Conservation (phyloP, 2,329 filamentous ascomycete species). For the Calonectria leucothoes region DNA sequence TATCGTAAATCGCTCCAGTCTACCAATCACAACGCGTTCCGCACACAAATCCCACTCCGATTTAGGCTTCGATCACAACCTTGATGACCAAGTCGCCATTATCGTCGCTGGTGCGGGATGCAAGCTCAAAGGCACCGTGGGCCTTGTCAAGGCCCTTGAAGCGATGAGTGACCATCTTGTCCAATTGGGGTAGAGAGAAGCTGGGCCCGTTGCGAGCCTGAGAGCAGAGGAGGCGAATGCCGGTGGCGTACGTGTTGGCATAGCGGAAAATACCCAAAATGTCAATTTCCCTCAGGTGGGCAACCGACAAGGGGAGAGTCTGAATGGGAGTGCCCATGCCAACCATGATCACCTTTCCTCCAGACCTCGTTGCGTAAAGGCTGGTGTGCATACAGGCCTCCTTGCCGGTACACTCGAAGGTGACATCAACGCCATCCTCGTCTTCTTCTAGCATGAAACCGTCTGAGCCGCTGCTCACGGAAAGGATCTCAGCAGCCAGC, state of each 20-base stretch:
- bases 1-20: constrained; percentile 31
- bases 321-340: constrained; percentile 85
- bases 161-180: constrained; percentile 79
- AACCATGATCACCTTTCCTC: constrained; percentile 80
- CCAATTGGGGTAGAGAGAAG: constrained; percentile 69
- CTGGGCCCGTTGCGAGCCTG: constrained; percentile 50
- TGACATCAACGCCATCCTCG: constrained; percentile 74
- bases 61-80: constrained; percentile 71
- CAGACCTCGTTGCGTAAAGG: constrained; percentile 77
- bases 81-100: constrained; percentile 78
- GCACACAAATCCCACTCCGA: neutral
- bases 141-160: constrained; percentile 74
- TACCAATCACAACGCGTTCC: constrained; percentile 30
- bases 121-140: constrained; percentile 76
- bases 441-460: constrained; percentile 63
- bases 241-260: constrained; percentile 79
- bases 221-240: constrained; percentile 71
- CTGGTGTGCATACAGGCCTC: constrained; percentile 79
- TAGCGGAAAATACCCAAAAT: constrained; percentile 84
- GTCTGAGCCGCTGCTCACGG: constrained; percentile 47
- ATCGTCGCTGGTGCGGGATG: constrained; percentile 74
- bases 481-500: constrained; percentile 62
- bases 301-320: constrained; percentile 78
- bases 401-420: constrained; percentile 83
- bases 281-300: constrained; percentile 80